Evolutionary conservation across 2,329 filamentous ascomycete species (phyloP).

Genomic region (Xylaria polymorpha): DNA sequence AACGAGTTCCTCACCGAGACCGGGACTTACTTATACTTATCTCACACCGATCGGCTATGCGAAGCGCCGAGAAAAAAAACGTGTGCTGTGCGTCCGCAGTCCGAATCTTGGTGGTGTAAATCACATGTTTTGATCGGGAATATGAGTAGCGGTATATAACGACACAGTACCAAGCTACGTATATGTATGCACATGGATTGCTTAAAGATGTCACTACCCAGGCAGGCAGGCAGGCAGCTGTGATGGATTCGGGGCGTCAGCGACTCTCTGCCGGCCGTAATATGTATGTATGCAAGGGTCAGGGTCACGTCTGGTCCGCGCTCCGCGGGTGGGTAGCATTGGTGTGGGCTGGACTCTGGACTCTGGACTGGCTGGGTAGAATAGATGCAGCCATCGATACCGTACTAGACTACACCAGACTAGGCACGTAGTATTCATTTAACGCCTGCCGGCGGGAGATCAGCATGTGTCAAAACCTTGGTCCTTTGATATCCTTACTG

Average conservation of each 20-base stretch:
- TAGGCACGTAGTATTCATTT: conserved; percentile 29
- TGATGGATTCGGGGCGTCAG: not conserved
- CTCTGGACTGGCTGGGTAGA: not conserved
- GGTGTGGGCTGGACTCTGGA: not conserved
- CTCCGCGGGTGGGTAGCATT: conserved; percentile 17
- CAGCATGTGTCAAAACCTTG: not conserved
- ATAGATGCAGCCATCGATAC: not conserved
- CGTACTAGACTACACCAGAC: conserved; percentile 7
- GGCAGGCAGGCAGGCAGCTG: not conserved
- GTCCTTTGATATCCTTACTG: not conserved
- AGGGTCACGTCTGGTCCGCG: conserved; percentile 13
- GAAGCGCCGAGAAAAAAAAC: conserved; percentile 4
- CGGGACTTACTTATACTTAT: not conserved
- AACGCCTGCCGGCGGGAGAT: conserved; percentile 16
- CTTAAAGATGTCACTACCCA: not conserved
- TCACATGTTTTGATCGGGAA: conserved; percentile 15
- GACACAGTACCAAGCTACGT: not conserved
- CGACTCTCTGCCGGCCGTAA: not conserved
- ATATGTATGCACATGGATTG: not conserved
- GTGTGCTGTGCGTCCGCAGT: conserved; percentile 5
- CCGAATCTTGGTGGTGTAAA: conserved; percentile 19
- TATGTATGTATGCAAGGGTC: conserved; percentile 8
- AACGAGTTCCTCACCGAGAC: conserved; percentile 16
- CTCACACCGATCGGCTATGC: conserved; percentile 27
- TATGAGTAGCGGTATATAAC: not conserved